Evolutionary conservation across 495 filamentous ascomycete genomes (phyloP).

Genomic region (Barbatosphaeria neglecta): DNA sequence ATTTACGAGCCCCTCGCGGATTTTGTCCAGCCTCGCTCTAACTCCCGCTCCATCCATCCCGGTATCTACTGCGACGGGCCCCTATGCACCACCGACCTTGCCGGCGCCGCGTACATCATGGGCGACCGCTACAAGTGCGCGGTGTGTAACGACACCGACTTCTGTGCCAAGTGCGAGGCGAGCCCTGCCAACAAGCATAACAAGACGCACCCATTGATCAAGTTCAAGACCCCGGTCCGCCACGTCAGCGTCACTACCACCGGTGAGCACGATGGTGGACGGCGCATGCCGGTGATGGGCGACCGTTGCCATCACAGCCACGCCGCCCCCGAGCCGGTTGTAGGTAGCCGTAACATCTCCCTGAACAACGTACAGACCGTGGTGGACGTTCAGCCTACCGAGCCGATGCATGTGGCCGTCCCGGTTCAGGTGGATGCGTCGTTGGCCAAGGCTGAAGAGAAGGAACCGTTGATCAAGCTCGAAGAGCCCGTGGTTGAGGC

Average conservation of each 20-base stretch:
- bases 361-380: slow-evolving; percentile 60
- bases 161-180: slow-evolving; percentile 91
- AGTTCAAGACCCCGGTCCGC: slow-evolving; percentile 89
- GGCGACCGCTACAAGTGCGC: slow-evolving; percentile 95
- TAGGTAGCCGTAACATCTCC: slow-evolving; percentile 30
- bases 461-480: slow-evolving; percentile 6
- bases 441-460: slow-evolving; percentile 13
- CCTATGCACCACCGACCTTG: slow-evolving; percentile 54
- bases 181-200: slow-evolving; percentile 77
- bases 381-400: slow-evolving; percentile 55
- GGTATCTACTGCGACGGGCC: slow-evolving; percentile 96
- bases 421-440: slow-evolving; percentile 16
- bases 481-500: slow-evolving; percentile 10
- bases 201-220: slow-evolving; percentile 87
- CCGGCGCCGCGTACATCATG: slow-evolving; percentile 57
- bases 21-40: slow-evolving; percentile 11
- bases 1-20: slow-evolving; percentile 70
- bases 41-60: slow-evolving; percentile 47
- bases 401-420: slow-evolving; percentile 13
- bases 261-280: slow-evolving; percentile 57
- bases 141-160: slow-evolving; percentile 90
- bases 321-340: slow-evolving; percentile 31
- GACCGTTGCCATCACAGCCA: slow-evolving; percentile 34
- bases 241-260: slow-evolving; percentile 80
- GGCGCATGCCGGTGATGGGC: slow-evolving; percentile 51